phyloP scores from a whole-genome alignment of 2,329 filamentous ascomycete species.

The Colletotrichum gloeosporioides region DNA sequence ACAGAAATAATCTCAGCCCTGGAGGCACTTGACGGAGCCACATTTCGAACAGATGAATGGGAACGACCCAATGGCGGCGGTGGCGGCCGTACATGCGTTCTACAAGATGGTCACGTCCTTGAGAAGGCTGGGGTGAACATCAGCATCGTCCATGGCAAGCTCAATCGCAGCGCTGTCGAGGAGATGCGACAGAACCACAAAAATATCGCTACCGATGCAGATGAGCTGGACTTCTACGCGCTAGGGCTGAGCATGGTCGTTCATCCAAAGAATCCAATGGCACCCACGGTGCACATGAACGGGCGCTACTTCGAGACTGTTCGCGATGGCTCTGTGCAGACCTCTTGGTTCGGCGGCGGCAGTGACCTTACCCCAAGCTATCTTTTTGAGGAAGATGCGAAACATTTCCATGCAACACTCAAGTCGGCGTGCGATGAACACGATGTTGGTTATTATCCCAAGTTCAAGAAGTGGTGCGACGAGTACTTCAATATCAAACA shows the following conservation, averaged over 20 bases:
- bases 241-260: constrained; percentile 90
- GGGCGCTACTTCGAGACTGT: constrained; percentile 98
- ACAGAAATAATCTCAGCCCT: constrained; percentile 83
- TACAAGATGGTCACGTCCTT: constrained; percentile 95
- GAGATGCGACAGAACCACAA: constrained; percentile 70
- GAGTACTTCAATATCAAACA: constrained; percentile 96
- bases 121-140: constrained; percentile 97
- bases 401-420: constrained; percentile 92
- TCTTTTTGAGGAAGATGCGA: constrained; percentile 93
- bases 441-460: constrained; percentile 86
- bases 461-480: constrained; percentile 98
- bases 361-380: constrained; percentile 93
- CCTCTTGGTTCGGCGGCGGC: constrained; percentile 98
- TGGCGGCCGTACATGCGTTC: constrained; percentile 89
- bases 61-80: constrained; percentile 85
- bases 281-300: constrained; percentile 97
- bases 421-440: constrained; percentile 93
- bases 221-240: constrained; percentile 95
- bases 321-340: constrained; percentile 79
- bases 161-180: constrained; percentile 84
- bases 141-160: constrained; percentile 89
- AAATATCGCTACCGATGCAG: constrained; percentile 56
- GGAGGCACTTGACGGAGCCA: constrained; percentile 80
- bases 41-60: constrained; percentile 88
- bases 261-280: constrained; percentile 94